Base-by-base conservation (phyloP, 2,329 filamentous ascomycete genomes). In the Seiridium unicorne region DNA sequence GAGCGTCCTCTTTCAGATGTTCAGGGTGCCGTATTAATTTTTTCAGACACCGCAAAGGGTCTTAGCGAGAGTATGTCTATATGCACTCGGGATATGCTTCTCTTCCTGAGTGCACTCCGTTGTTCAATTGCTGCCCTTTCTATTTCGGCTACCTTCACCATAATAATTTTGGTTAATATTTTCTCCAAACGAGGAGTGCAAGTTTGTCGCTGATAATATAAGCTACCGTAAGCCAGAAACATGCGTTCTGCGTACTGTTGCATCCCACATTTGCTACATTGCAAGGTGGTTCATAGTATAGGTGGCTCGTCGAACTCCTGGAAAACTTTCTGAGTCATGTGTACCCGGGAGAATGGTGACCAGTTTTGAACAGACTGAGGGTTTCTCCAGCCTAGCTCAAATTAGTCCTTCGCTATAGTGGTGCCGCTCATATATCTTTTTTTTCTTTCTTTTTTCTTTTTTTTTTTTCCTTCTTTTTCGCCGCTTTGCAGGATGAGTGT, bases 91-190 rank as follows among this genome's bases (percentile, higher is more conserved):
- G n/a, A 69, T 69, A 57, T 68, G 67, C 49, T 73, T 70, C 63
- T 73, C 70, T 57, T 74, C 72, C 4, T 66, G 71, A 35, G 71
- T 71, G 63, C 68, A 69, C 32, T 65, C 69, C 61, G 61, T 68
- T 26, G 62, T 64, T 4, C 61, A 65, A 11, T 64, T 74, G 4
- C 63, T 71, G 44, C 69, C 70, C 2, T 61, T 72, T 3, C 67
- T 74, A 6, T 32, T 61, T 0, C 11, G 42, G 3, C 58, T 55
- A 4, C 6, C 13, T 5, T 40, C 57, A 2, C 53, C 60, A n/a
- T 55, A 55, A 32, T 8, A n/a, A 5, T 55, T 55, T 4, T 47
- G 49, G 6, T 61, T 55, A 8, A 40, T 61, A 13, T 61, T 26
- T 18, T 40, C 55, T 10, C 46, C 55, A 6, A 44, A 44, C 18